Conservation (phyloP, 192 early-diverging fungal species). For the Mortierella antarctica region DNA sequence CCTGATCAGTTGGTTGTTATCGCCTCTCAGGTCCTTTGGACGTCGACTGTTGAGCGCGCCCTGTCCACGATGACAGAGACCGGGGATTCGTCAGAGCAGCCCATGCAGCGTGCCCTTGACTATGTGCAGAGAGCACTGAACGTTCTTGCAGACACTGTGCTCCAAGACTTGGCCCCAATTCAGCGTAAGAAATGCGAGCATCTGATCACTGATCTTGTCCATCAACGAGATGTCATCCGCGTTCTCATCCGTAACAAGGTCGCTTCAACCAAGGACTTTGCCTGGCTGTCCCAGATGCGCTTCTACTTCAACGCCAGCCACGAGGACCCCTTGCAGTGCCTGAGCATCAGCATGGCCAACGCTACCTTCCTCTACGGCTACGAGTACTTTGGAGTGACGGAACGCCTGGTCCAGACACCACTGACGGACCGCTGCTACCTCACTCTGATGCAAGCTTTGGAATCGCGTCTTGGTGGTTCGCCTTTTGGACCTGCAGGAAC, state of each 20-base stretch:
- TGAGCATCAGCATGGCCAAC: slow-evolving; percentile 92
- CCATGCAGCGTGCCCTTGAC: slow-evolving; percentile 66
- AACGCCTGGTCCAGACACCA: slow-evolving; percentile 98
- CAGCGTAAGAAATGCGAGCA: slow-evolving; percentile 97
- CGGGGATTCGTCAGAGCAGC: slow-evolving; percentile 46
- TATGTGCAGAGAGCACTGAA: slow-evolving; percentile 80
- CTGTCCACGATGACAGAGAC: slow-evolving; percentile 60
- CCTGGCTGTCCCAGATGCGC: slow-evolving; percentile 97
- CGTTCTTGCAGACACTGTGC: slow-evolving; percentile 92
- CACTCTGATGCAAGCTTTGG: slow-evolving; percentile 97
- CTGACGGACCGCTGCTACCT: slow-evolving; percentile 99
- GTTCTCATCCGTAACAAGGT: slow-evolving; percentile 64
- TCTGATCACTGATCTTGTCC: slow-evolving; percentile 98
- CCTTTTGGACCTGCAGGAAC: slow-evolving; percentile 99
- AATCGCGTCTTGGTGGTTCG: slow-evolving; percentile 91
- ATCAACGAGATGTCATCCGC: slow-evolving; percentile 95
- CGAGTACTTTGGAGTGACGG: slow-evolving; percentile 97
- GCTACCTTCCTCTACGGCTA: slow-evolving; percentile 96
- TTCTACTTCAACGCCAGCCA: slow-evolving; percentile 74
- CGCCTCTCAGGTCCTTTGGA: slow-evolving; percentile 92
- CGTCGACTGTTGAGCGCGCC: slow-evolving; percentile 84
- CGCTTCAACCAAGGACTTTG: slow-evolving; percentile 79
- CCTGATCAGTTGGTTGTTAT: slow-evolving; percentile 96
- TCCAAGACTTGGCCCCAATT: slow-evolving; percentile 85
- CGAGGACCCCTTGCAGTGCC: slow-evolving; percentile 75